Conservation (phyloP, 371 early-diverging fungal species). For the Mucor saturninus region DNA sequence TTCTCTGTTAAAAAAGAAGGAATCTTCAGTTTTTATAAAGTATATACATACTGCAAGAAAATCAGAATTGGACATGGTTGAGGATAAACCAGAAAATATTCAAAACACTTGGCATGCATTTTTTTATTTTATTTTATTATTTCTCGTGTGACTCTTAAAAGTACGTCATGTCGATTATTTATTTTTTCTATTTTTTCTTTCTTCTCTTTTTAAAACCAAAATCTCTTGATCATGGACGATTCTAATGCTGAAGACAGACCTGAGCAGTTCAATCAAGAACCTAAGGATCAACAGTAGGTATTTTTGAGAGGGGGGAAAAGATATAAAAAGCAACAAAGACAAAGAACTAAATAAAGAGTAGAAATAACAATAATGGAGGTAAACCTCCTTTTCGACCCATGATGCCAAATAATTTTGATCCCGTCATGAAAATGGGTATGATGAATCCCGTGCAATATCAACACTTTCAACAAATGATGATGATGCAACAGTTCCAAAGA, state of each 20-base stretch:
- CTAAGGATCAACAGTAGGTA: constrained; percentile 1
- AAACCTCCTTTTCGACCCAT: constrained; percentile 12
- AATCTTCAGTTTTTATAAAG: background rate
- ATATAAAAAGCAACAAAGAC: no score
- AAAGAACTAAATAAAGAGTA: background rate
- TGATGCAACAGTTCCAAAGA: constrained; percentile 45
- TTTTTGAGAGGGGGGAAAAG: background rate
- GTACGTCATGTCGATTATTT: background rate
- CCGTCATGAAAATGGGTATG: constrained; percentile 45
- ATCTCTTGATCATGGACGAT: background rate
- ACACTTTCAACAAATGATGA: constrained; percentile 41
- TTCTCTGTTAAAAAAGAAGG: background rate
- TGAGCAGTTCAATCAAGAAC: background rate
- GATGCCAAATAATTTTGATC: constrained; percentile 30
- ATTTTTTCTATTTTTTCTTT: background rate
- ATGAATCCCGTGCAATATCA: constrained; percentile 42
- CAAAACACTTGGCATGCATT: background rate
- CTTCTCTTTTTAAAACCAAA: background rate
- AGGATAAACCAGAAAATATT: background rate
- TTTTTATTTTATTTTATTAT: background rate
- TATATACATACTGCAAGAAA: constrained; percentile 37
- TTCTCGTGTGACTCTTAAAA: constrained; percentile 1
- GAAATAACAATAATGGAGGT: background rate
- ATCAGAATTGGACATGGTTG: constrained; percentile 43
- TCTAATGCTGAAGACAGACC: constrained; percentile 1